phyloP scores from a whole-genome alignment of 306 rosid genomes.

The Lathyrus oleraceus region DNA sequence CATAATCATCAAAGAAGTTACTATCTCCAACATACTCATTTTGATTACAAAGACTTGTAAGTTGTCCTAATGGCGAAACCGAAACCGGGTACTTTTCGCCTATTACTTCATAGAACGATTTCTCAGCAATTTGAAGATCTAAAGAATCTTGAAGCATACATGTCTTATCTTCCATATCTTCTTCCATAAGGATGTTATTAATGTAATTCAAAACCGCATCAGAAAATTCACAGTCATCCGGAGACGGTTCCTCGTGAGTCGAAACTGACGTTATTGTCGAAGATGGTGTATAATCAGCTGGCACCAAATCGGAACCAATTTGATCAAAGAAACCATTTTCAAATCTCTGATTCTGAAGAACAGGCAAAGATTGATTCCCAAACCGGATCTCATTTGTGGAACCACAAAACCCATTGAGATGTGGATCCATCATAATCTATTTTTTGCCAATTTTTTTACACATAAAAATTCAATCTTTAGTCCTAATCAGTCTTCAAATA shows the following conservation, averaged over 20 bases:
- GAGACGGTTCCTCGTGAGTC: slow-evolving; percentile 64
- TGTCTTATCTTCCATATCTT: slow-evolving; percentile 84
- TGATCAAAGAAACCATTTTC: slow-evolving; percentile 47
- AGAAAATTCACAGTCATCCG: slow-evolving; percentile 89
- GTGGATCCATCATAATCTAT: slow-evolving; percentile 55
- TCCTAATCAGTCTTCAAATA: slow-evolving; percentile 20
- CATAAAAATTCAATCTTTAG: slow-evolving; percentile 35
- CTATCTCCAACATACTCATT: slow-evolving; percentile 43
- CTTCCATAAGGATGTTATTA: slow-evolving; percentile 94
- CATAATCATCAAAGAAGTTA: slow-evolving; percentile 36
- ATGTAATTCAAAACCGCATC: slow-evolving; percentile 79
- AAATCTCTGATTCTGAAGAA: slow-evolving; percentile 47
- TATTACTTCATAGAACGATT: slow-evolving; percentile 81
- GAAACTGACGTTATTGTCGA: slow-evolving; percentile 41
- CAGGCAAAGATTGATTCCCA: slow-evolving; percentile 48
- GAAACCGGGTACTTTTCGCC: slow-evolving; percentile 85
- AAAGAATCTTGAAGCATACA: slow-evolving; percentile 88
- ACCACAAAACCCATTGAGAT: slow-evolving; percentile 37
- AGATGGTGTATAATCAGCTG: slow-evolving; percentile 36
- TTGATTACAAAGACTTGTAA: slow-evolving; percentile 32
- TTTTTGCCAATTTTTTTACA: neutral
- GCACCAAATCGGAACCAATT: slow-evolving; percentile 42
- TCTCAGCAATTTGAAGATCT: slow-evolving; percentile 94
- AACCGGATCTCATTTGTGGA: slow-evolving; percentile 49
- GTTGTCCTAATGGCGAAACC: slow-evolving; percentile 50